Percentiles rank a stretch among this genome's conserved stretches.
Conservation (phyloP, 2,329 filamentous ascomycete genomes). For the Sarocladium kiliense region DNA sequence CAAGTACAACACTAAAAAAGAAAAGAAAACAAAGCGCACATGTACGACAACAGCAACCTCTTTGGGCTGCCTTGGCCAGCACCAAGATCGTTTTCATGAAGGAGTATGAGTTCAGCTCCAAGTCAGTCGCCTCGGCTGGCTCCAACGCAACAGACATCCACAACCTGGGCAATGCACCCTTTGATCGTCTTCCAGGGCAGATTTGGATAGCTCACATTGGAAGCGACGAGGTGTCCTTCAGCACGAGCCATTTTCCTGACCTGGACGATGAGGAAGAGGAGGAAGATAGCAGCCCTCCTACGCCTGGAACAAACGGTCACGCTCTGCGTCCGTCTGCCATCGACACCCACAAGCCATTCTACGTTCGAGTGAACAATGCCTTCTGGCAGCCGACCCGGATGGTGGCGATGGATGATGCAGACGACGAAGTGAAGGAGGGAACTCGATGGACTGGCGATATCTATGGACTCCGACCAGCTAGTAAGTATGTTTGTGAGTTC, state of each 20-base stretch:
- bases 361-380: conserved; percentile 72
- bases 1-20: conserved; percentile 51
- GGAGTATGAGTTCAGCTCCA: conserved; percentile 79
- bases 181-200: conserved; percentile 63
- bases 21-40: conserved; percentile 87
- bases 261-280: conserved; percentile 25
- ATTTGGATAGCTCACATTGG: conserved; percentile 80
- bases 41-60: conserved; percentile 82
- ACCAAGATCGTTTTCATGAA: conserved; percentile 96
- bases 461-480: conserved; percentile 64
- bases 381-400: conserved; percentile 76
- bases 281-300: conserved; percentile 21
- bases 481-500: conserved; percentile 76
- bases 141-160: conserved; percentile 73
- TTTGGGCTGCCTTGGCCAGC: conserved; percentile 91
- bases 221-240: conserved; percentile 72
- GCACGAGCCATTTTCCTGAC: conserved; percentile 59
- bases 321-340: conserved; percentile 42
- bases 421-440: conserved; percentile 30
- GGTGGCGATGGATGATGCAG: conserved; percentile 37
- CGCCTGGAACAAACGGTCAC: conserved; percentile 20
- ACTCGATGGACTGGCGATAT: conserved; percentile 66
- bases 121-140: conserved; percentile 66
- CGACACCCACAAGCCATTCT: conserved; percentile 70
- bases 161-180: conserved; percentile 70